These are phyloP conservation scores for Limnanthes douglasii DNA, from an alignment of 345 rosid species.

Conservation along the genomic window DNA sequence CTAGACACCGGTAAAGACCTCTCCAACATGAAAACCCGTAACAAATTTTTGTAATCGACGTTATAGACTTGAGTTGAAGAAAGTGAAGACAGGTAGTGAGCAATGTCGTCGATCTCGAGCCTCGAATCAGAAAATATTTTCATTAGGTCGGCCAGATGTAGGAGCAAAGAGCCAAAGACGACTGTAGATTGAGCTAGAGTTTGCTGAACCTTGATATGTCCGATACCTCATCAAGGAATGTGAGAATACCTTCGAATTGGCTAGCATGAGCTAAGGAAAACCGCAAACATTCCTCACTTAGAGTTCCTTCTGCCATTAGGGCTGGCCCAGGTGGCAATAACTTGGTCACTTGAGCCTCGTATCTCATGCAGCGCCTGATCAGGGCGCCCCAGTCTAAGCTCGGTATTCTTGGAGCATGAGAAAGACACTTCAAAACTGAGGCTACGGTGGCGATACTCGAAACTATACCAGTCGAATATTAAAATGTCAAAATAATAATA, in stretches of 20 bases:
- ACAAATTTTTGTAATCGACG: slow-evolving; percentile 27
- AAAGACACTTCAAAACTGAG: slow-evolving; percentile 58
- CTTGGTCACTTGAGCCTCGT: slow-evolving; percentile 32
- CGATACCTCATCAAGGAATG: slow-evolving; percentile 66
- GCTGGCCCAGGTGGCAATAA: slow-evolving; percentile 18
- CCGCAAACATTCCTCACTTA: slow-evolving; percentile 55
- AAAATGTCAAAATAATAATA: no score
- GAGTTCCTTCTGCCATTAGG: slow-evolving; percentile 20
- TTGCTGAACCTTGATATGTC: slow-evolving; percentile 63
- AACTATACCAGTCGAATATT: slow-evolving; percentile 24
- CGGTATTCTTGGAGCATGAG: slow-evolving; percentile 72
- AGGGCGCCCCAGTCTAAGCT: slow-evolving; percentile 72
- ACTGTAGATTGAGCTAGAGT: slow-evolving; percentile 53
- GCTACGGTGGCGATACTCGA: slow-evolving; percentile 20
- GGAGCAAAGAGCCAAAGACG: slow-evolving; percentile 44
- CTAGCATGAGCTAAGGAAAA: slow-evolving; percentile 61
- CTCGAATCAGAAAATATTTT: slow-evolving; percentile 72
- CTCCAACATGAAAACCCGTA: slow-evolving; percentile 71
- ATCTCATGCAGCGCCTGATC: slow-evolving; percentile 75
- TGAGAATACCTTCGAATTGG: slow-evolving; percentile 43
- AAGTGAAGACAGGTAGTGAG: slow-evolving; percentile 30
- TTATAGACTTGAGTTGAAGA: slow-evolving; percentile 24
- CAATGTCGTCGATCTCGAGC: slow-evolving; percentile 46
- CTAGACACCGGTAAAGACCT: slow-evolving; percentile 58
- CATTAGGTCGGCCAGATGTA: slow-evolving; percentile 40